These are phyloP conservation scores for Puccinia coronata DNA, from an alignment of 1,284 basidiomycete species.

Conservation along the genomic window DNA sequence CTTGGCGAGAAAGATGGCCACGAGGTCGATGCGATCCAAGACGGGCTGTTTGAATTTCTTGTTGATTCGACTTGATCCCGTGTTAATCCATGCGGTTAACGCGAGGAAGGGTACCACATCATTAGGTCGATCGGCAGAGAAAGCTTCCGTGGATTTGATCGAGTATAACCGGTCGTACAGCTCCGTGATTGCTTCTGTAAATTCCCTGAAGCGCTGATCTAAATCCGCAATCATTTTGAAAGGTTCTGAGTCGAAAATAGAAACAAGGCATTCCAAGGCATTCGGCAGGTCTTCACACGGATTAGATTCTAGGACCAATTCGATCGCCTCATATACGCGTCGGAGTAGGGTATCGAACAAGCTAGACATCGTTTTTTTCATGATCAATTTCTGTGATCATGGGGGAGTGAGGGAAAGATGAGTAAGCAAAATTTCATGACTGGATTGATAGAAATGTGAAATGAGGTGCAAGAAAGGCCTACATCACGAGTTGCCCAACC, in stretches of 20 bases:
- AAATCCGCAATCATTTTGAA: slow-evolving; percentile 68
- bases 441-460: slow-evolving; percentile 4
- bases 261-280: slow-evolving; percentile 58
- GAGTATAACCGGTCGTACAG: slow-evolving; percentile 58
- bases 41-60: slow-evolving; percentile 81
- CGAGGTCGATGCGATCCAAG: slow-evolving; percentile 62
- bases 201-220: slow-evolving; percentile 56
- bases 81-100: slow-evolving; percentile 86
- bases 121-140: slow-evolving; percentile 69
- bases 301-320: slow-evolving; percentile 71
- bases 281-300: slow-evolving; percentile 69
- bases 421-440: slow-evolving; percentile 55
- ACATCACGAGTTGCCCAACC: slow-evolving; percentile 81
- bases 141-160: slow-evolving; percentile 67
- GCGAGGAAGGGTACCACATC: slow-evolving; percentile 74
- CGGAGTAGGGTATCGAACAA: slow-evolving; percentile 87
- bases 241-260: slow-evolving; percentile 59
- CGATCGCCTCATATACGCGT: slow-evolving; percentile 79
- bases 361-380: slow-evolving; percentile 57
- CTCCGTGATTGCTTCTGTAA: slow-evolving; percentile 52
- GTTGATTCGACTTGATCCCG: slow-evolving; percentile 75
- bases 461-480: slow-evolving; percentile 58
- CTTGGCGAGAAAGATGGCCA: slow-evolving; percentile 28
- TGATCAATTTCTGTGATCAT: slow-evolving; percentile 51
- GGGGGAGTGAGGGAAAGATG: slow-evolving; percentile 62